Conservation (phyloP, 2,329 filamentous ascomycete genomes). For the Geosmithia putterillii region DNA sequence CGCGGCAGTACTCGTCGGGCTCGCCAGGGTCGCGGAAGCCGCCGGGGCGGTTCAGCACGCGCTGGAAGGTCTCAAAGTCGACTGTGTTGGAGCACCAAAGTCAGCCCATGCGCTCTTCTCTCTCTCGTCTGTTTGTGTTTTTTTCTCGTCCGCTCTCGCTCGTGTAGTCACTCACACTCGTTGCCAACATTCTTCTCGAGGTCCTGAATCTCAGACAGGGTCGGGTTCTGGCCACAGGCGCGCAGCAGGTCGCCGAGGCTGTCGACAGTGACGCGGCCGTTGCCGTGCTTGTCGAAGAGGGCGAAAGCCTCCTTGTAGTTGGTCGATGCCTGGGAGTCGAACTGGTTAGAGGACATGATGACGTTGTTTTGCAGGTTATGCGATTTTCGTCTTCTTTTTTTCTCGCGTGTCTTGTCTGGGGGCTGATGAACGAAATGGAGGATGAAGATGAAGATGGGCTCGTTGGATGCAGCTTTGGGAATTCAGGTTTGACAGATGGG, state of each 20-base stretch:
- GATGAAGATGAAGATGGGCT: too few relatives aligned
- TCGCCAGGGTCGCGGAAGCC: conserved; percentile 97
- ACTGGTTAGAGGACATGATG: conserved; percentile 39
- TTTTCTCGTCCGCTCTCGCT: background rate
- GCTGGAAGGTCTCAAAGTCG: conserved; percentile 95
- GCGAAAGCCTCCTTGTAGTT: conserved; percentile 99
- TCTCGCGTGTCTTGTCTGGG: too few relatives aligned
- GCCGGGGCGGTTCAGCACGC: conserved; percentile 91
- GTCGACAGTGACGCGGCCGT: conserved; percentile 77
- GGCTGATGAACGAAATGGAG: too few relatives aligned
- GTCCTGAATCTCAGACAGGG: conserved; percentile 81
- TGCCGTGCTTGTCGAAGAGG: conserved; percentile 98
- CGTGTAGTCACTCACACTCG: conserved; percentile 60
- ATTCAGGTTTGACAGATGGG: background rate
- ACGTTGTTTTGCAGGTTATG: background rate
- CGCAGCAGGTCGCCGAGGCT: conserved; percentile 87
- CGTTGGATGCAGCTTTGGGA: background rate
- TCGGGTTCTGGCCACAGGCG: conserved; percentile 96
- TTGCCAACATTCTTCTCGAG: conserved; percentile 80
- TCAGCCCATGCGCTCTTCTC: conserved; percentile 5
- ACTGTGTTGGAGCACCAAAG: conserved; percentile 38
- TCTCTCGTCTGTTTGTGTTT: too few relatives aligned
- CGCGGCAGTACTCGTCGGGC: conserved; percentile 95
- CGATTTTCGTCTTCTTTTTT: background rate
- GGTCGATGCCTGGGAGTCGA: conserved; percentile 57